Base-by-base conservation (phyloP, 805 yeast genomes). In the Wickerhamiella cacticola region DNA sequence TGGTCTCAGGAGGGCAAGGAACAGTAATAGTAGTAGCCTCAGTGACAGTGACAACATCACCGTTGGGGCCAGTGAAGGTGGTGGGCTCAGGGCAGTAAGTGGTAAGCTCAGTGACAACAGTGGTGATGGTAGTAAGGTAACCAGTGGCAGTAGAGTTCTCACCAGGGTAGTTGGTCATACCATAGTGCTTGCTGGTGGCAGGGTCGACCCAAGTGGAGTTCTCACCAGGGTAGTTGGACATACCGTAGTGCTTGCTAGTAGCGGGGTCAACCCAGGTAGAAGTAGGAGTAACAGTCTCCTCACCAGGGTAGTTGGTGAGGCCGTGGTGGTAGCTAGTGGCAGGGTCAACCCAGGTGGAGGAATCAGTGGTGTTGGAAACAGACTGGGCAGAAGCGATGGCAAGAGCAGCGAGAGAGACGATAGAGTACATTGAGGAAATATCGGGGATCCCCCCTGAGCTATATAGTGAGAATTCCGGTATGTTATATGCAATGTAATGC, bases 71-170 rank as follows among this genome's bases (percentile, higher is more conserved):
- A 55, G 70, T 69, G 52, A 82, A 56, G 46, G 71, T 66, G 55
- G 92, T 82, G 46, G 89, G 67, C 53, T 61, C 69, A 63, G 89
- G 86, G 67, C 89, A 82, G 79, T 77, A 80, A 55, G 89, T 82
- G 67, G 83, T 77, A 73, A 69, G 73, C 61, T 70, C 56, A n/a
- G 56, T 53, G 21, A 56, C 53, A 23, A 58, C 50, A 31, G 49
- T 48, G 43, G 52, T 50, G 35, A 33, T 19, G 29, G 50, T 48
- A 21, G 48, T 45, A 24, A 41, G 42, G 29, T 41, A 42, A 39
- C 47, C 16, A 36, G 51, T 48, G 48, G 33, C 33, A 29, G 33
- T 15, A 12, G 33, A 13, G 33, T 15, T 29, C 33, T 29, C 33
- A 16, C 46, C 46, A n/a, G 48, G 26, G 33, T 16, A 10, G 41